Conservation (phyloP, 1,284 basidiomycete species). For the Trichosporon asahii region DNA sequence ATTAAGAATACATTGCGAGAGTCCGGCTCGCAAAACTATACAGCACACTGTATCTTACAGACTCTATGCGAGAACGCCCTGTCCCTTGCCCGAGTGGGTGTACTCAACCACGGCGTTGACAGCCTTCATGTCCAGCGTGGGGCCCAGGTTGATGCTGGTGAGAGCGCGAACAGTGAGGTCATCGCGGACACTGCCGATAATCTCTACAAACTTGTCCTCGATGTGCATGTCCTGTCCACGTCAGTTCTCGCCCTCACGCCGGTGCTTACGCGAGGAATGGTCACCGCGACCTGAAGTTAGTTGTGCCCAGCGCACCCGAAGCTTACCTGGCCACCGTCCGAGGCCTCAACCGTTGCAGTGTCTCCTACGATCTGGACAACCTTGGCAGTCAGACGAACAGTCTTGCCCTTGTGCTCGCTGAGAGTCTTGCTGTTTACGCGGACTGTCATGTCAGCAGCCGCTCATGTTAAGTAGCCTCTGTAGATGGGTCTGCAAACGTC, state of each 20-base stretch:
- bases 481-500: too few relatives aligned
- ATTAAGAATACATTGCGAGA: conserved; percentile 10
- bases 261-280: conserved; percentile 54
- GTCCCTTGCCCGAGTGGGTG: conserved; percentile 41
- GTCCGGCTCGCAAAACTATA: not conserved
- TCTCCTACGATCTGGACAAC: conserved; percentile 61
- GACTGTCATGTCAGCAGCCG: conserved; percentile 32
- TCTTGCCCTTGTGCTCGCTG: conserved; percentile 50
- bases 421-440: conserved; percentile 45
- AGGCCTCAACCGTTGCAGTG: conserved; percentile 62
- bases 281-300: conserved; percentile 57
- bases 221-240: conserved; percentile 55
- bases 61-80: conserved; percentile 36
- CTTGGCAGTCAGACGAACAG: conserved; percentile 70
- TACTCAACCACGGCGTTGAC: conserved; percentile 46
- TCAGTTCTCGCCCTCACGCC: not conserved
- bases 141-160: conserved; percentile 62
- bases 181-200: conserved; percentile 67
- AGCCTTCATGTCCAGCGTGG: conserved; percentile 55
- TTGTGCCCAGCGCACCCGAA: not conserved
- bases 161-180: conserved; percentile 63
- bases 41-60: not conserved
- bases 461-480: too few relatives aligned
- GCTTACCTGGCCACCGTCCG: conserved; percentile 64
- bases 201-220: conserved; percentile 63